A percentile compares a stretch with the other conserved stretches of the same genome.
Evolutionary conservation across 108 stramenopile genomes (phyloP).

Genomic region (Nannochloropsis oceanica): DNA sequence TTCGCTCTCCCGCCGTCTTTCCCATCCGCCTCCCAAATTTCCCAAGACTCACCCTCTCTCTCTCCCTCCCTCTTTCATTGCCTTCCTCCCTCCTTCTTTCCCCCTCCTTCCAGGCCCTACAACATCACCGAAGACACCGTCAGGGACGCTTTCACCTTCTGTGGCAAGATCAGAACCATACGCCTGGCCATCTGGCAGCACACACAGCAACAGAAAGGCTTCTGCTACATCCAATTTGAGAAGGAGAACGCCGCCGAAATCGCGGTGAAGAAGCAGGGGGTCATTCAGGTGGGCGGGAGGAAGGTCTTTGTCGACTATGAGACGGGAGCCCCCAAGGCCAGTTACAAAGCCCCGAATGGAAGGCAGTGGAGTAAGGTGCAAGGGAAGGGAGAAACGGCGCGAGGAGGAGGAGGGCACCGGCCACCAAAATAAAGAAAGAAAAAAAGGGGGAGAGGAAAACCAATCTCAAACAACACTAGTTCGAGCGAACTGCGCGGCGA

Average conservation of each 20-base stretch:
- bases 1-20: not conserved
- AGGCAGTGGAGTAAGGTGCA: conserved; percentile 8
- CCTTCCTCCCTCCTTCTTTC: not conserved
- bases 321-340: conserved; percentile 28
- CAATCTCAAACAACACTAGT: too few species aligned
- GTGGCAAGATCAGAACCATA: conserved; percentile 28
- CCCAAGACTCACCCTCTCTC: not conserved
- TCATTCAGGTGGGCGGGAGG: conserved; percentile 12
- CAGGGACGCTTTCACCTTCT: conserved; percentile 38
- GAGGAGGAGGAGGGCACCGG: not conserved
- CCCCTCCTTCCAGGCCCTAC: conserved; percentile 46
- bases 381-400: not conserved
- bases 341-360: conserved; percentile 23
- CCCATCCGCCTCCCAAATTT: not conserved
- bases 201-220: conserved; percentile 41
- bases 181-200: conserved; percentile 43
- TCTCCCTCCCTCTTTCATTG: not conserved
- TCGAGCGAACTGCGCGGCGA: too few species aligned
- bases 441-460: not conserved
- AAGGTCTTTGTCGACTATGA: conserved; percentile 29
- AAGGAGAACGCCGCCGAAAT: conserved; percentile 35
- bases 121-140: conserved; percentile 62
- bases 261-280: conserved; percentile 29
- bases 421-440: not conserved
- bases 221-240: conserved; percentile 44